Conservation (phyloP, 371 early-diverging fungal genomes). For the Mortierella sp. region DNA sequence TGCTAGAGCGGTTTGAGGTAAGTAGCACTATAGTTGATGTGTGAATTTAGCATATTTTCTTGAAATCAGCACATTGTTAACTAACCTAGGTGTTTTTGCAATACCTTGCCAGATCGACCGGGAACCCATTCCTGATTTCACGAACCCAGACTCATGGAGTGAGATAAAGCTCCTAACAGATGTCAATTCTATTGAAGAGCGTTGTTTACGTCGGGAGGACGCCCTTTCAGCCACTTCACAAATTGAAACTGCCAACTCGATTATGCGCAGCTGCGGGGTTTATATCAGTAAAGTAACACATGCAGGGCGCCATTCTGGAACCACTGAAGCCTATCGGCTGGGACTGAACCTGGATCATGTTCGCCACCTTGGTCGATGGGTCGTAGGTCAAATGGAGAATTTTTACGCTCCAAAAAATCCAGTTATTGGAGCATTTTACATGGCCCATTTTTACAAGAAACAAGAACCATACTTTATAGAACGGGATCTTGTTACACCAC, state of each 20-base stretch:
- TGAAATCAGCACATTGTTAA: neutral
- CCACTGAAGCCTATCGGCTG: slow-evolving; percentile 23
- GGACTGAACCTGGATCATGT: slow-evolving; percentile 16
- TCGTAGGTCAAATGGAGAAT: slow-evolving; percentile 21
- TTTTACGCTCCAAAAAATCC: slow-evolving; percentile 26
- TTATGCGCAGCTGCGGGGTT: slow-evolving; percentile 20
- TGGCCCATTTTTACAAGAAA: slow-evolving; percentile 33
- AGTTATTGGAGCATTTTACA: slow-evolving; percentile 23
- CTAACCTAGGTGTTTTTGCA: neutral
- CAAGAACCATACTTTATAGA: slow-evolving; percentile 8
- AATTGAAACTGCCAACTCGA: neutral
- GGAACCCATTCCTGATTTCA: slow-evolving; percentile 24
- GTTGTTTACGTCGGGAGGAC: neutral
- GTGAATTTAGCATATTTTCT: neutral
- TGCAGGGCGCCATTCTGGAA: slow-evolving; percentile 31
- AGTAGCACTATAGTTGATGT: neutral
- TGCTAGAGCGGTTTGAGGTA: slow-evolving; percentile 29
- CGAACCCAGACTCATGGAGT: slow-evolving; percentile 9
- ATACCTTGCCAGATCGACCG: slow-evolving; percentile 9
- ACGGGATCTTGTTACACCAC: slow-evolving; percentile 30
- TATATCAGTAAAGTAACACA: slow-evolving; percentile 18
- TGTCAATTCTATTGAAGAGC: neutral
- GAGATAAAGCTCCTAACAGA: slow-evolving; percentile 5
- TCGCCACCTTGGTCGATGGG: slow-evolving; percentile 27
- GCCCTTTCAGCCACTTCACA: slow-evolving; percentile 5